Base-by-base conservation (phyloP, 148 eudicot genomes). In the Cornus suecica region DNA sequence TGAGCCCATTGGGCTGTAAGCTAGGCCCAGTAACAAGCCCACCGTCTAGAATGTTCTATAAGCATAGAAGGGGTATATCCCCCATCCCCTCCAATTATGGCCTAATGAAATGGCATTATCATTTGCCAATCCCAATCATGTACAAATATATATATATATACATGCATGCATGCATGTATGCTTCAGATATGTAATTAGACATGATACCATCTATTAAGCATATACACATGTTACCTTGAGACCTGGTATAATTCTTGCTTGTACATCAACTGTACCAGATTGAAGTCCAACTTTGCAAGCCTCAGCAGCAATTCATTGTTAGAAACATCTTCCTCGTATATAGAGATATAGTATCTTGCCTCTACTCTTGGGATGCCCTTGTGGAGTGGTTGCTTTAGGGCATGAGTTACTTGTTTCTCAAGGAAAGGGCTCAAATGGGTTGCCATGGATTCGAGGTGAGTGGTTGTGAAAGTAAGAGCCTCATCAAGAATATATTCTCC, bases 401-500 rank as follows among this genome's bases (percentile, higher is more conserved):
- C 80, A 70, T 65, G 24, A 6, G 9, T 6, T 15, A 77, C 73
- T 41, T 63, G 69, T 2, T 63, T 41, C 1, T 48, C 60, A 29
- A 48, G 22, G 9, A 27, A 1, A 28, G n/a, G 70, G 70, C 31
- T 62, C 23, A 61, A 42, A 2, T 77, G 51, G 10, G 64, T n/a
- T 10, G 42, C 11, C 20, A 70, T 65, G 13, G 28, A 58, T 20
- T 70, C 64, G 24, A 76, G 78, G 18, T 81, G 72, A 51, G 27
- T 58, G 4, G 71, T 72, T 10, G 85, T 74, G 15, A 79, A 79
- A 10, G 58, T 56, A 6, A 81, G 65, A 20, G 83, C 81, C 61
- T 82, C 69, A 1, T 85, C 87, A 1, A 81, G 78, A 27, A 79
- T 61, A 42, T 81, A 75, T 64, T 84, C 87, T 24, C 61, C 82